Base-by-base conservation (phyloP, 2,329 filamentous ascomycete species). In the Cladophialophora exuberans region DNA sequence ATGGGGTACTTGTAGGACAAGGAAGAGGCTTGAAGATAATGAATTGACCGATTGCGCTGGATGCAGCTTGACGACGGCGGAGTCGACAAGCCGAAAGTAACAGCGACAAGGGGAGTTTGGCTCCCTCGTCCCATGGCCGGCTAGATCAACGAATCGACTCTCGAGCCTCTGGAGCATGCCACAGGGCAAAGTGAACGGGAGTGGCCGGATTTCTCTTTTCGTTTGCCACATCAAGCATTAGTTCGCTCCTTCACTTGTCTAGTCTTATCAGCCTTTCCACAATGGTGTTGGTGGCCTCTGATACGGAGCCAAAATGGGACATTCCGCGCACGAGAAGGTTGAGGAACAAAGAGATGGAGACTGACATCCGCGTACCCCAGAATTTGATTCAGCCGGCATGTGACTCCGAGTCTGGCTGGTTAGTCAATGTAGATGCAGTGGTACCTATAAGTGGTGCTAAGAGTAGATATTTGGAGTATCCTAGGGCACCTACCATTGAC, bases 191-290 rank as follows among this genome's bases (percentile, higher is more conserved):
- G 44, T 42, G 28, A n/a, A 33, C 42, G 42, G 42, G 25, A 31
- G 25, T 26, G 18, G 13, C 23, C 42, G 42, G 10, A 10, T 22
- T 47, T 47, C 46, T 49, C 46, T 31, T 25, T 15, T 23, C 33
- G 22, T 28, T 49, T 4, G 26, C 35, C 46, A 11, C 6, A 17
- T 41, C 35, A 10, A 49, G 35, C 35, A 6, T 23, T 49, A 49
- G 46, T 22, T 45, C 15, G 20, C 6, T 17, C 10, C 35, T 22
- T 15, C 36, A 17, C 33, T 33, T 25, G n/a, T 41, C 22, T 38
- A 25, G 35, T 33, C 26, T 11, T n/a, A 15, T 45, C 18, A 22
- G 28, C 33, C 22, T 18, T 48, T 15, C 22, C 23, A 15, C 23
- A 11, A 30, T 22, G 22, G 25, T 23, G 17, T n/a, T 20, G 13